These are phyloP conservation scores for Pichia paraexigua DNA, from an alignment of 805 yeast species.

Conservation along the genomic window DNA sequence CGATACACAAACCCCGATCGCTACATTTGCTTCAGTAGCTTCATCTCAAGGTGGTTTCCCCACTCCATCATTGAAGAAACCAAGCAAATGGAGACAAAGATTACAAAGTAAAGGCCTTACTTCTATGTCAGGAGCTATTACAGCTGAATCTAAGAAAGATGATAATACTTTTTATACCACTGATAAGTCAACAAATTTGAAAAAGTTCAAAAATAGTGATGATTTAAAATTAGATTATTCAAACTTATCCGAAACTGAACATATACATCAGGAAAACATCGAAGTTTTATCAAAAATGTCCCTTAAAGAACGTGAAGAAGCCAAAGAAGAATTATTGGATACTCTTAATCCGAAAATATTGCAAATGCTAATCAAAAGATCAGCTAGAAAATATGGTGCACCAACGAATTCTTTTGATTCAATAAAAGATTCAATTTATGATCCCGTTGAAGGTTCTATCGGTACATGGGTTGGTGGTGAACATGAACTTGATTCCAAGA, in stretches of 20 bases:
- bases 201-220: conserved; percentile 11
- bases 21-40: conserved; percentile 1
- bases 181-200: conserved; percentile 7
- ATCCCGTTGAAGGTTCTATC: conserved; percentile 26
- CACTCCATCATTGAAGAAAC: conserved; percentile 12
- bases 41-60: conserved; percentile 7
- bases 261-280: conserved; percentile 71
- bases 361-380: conserved; percentile 48
- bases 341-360: conserved; percentile 63
- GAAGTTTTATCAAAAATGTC: conserved; percentile 55
- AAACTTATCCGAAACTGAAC: conserved; percentile 53
- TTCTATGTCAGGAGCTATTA: conserved; percentile 21
- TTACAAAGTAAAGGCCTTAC: conserved; percentile 29
- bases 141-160: neutral
- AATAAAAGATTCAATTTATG: conserved; percentile 22
- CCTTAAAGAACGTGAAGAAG: conserved; percentile 53
- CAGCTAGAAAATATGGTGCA: conserved; percentile 36
- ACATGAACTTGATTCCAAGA: conserved; percentile 29
- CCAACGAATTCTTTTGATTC: conserved; percentile 1
- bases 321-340: conserved; percentile 58
- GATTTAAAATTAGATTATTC: conserved; percentile 14
- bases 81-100: conserved; percentile 44
- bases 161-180: conserved; percentile 4
- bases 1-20: conserved; percentile 26
- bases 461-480: conserved; percentile 32